Percentiles rank a stretch among this genome's conserved stretches.
phyloP scores from a whole-genome alignment of 2,329 filamentous ascomycete species.

The Colletotrichum costaricense region DNA sequence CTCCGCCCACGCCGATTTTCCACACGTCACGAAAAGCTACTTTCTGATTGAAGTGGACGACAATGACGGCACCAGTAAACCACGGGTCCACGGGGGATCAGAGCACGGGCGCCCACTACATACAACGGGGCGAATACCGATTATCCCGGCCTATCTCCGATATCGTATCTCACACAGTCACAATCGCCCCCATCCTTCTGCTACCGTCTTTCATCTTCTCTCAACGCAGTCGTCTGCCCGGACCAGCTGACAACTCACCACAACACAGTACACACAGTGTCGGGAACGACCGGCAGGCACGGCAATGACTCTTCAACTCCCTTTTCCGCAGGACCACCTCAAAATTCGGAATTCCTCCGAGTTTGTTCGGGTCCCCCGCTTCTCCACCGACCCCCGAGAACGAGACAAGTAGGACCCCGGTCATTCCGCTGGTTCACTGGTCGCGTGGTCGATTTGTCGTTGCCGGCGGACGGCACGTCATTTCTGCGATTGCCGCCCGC shows the following conservation, averaged over 20 bases:
- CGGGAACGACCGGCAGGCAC: background rate
- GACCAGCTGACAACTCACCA: background rate
- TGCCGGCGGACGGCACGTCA: constrained; percentile 2
- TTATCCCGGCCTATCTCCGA: constrained; percentile 36
- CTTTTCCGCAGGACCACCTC: background rate
- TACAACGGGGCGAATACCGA: constrained; percentile 3
- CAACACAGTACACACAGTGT: background rate
- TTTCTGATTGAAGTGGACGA: background rate
- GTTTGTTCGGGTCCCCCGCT: constrained; percentile 4
- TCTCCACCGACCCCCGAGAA: constrained; percentile 12
- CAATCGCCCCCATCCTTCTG: constrained; percentile 9
- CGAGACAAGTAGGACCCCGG: constrained; percentile 23
- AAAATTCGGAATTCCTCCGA: constrained; percentile 24
- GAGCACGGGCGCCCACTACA: constrained; percentile 4
- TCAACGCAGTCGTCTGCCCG: background rate
- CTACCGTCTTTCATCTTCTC: background rate
- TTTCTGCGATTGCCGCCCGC: constrained; percentile 14
- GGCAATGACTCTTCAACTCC: background rate
- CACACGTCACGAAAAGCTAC: constrained; percentile 3
- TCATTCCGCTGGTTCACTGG: background rate
- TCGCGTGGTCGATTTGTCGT: constrained; percentile 12
- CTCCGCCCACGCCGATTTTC: constrained; percentile 10
- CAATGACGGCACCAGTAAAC: constrained; percentile 12
- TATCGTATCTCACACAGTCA: constrained; percentile 23
- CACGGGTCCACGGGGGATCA: background rate